Percentiles rank a stretch among this genome's conserved stretches.
phyloP scores from a whole-genome alignment of 371 early-diverging fungal genomes.

The Smittium mucronatum region DNA sequence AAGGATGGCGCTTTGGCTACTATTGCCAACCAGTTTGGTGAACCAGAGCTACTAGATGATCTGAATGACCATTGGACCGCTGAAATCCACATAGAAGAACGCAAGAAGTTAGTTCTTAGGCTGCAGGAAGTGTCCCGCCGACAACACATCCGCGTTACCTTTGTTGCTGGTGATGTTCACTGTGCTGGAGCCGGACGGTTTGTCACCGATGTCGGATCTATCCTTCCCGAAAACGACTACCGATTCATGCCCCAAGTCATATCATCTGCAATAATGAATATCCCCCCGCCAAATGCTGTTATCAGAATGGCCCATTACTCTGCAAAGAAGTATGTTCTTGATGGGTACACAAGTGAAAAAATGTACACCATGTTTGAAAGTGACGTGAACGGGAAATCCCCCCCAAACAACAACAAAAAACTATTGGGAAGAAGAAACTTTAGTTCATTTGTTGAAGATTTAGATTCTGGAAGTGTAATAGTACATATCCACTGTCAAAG shows the following conservation, averaged over 20 bases:
- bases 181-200: constrained; percentile 59
- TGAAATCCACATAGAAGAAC: constrained; percentile 51
- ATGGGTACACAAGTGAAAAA: constrained; percentile 23
- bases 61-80: constrained; percentile 71
- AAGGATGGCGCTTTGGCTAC: constrained; percentile 38
- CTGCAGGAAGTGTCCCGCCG: constrained; percentile 51
- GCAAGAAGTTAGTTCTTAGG: constrained; percentile 45
- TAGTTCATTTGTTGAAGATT: constrained; percentile 23
- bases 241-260: constrained; percentile 61
- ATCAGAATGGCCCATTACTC: constrained; percentile 29
- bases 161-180: constrained; percentile 78
- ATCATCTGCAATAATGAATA: constrained; percentile 63
- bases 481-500: constrained; percentile 32
- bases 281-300: constrained; percentile 32
- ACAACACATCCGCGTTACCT: constrained; percentile 56
- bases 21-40: constrained; percentile 58
- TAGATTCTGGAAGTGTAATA: constrained; percentile 16
- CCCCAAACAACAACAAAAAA: constrained; percentile 33
- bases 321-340: constrained; percentile 26
- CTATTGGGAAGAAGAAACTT: constrained; percentile 29
- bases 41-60: constrained; percentile 70
- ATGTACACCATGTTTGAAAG: constrained; percentile 30
- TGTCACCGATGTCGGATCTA: constrained; percentile 26
- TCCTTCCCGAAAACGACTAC: constrained; percentile 41
- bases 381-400: constrained; percentile 30